These are phyloP conservation scores for Pyrenophora teres DNA, from an alignment of 2,329 filamentous ascomycete genomes.

Conservation along the genomic window DNA sequence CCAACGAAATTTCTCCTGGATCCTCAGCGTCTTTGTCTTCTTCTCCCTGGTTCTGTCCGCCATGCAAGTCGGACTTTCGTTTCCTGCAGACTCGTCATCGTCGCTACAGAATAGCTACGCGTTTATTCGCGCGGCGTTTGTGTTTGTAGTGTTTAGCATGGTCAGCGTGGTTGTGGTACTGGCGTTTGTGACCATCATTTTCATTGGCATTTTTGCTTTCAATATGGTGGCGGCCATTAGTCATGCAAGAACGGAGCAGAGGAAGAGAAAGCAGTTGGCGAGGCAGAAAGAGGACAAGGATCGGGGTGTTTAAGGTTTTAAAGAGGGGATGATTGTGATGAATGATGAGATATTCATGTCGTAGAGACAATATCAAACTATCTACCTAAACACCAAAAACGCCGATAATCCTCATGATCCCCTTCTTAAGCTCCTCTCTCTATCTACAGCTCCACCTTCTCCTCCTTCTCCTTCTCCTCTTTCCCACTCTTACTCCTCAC, in stretches of 20 bases:
- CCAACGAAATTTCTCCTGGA: conserved; percentile 46
- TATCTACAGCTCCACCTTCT: conserved; percentile 6
- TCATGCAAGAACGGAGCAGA: conserved; percentile 46
- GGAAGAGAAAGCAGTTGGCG: conserved; percentile 25
- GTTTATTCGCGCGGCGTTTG: conserved; percentile 36
- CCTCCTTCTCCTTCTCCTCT: conserved; percentile 25
- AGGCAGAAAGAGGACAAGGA: conserved; percentile 4
- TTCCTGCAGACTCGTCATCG: not conserved
- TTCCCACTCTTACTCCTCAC: conserved; percentile 22
- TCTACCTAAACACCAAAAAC: no score
- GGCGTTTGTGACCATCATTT: conserved; percentile 35
- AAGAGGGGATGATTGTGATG: no score
- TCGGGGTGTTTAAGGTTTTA: not conserved
- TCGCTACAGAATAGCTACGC: conserved; percentile 23
- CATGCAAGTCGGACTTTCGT: conserved; percentile 44
- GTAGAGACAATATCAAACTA: no score
- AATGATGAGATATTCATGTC: no score
- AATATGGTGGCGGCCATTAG: conserved; percentile 45
- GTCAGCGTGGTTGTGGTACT: conserved; percentile 38
- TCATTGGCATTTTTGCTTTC: conserved; percentile 38
- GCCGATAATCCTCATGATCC: no score
- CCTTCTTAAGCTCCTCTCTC: not conserved
- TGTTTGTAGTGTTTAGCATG: conserved; percentile 46
- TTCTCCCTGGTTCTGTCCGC: conserved; percentile 44
- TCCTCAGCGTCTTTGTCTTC: conserved; percentile 46